A percentile compares a stretch with the other conserved stretches of the same genome.
These are phyloP conservation scores for Jackrogersella minutella DNA, from an alignment of 495 filamentous ascomycete species.

Conservation along the genomic window DNA sequence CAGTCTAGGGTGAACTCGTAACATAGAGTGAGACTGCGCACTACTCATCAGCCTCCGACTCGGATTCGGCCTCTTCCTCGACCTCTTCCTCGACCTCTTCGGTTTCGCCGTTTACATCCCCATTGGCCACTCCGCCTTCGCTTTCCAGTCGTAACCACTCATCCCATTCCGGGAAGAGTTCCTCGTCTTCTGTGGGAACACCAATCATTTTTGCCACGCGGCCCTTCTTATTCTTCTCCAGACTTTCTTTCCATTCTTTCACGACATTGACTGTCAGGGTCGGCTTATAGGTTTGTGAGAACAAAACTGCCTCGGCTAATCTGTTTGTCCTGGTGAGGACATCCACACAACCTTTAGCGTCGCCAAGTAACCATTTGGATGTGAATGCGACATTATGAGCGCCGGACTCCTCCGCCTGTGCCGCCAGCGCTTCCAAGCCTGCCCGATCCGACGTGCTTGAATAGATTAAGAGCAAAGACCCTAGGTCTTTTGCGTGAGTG, in stretches of 20 bases:
- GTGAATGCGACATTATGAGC: constrained; percentile 93
- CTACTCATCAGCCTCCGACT: constrained; percentile 32
- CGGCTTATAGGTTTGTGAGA: constrained; percentile 94
- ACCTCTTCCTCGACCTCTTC: constrained; percentile 45
- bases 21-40: background rate
- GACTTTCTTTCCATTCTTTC: constrained; percentile 76
- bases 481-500: constrained; percentile 84
- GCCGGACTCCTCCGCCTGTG: constrained; percentile 76
- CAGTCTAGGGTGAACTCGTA: constrained; percentile 8
- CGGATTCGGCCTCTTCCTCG: constrained; percentile 20
- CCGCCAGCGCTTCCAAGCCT: constrained; percentile 74
- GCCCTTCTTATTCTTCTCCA: constrained; percentile 82
- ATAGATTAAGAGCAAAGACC: constrained; percentile 86
- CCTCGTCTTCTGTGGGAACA: constrained; percentile 85
- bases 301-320: constrained; percentile 84
- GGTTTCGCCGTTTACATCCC: constrained; percentile 57
- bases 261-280: constrained; percentile 74
- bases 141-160: constrained; percentile 84
- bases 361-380: constrained; percentile 85
- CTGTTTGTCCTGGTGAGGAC: constrained; percentile 80
- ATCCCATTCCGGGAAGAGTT: constrained; percentile 95
- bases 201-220: constrained; percentile 84
- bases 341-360: constrained; percentile 82
- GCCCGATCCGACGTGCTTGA: constrained; percentile 78
- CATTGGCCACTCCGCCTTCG: constrained; percentile 61